These are phyloP conservation scores for Rhodomyrtus psidioides DNA, from an alignment of 441 rosid genomes.

Conservation along the genomic window DNA sequence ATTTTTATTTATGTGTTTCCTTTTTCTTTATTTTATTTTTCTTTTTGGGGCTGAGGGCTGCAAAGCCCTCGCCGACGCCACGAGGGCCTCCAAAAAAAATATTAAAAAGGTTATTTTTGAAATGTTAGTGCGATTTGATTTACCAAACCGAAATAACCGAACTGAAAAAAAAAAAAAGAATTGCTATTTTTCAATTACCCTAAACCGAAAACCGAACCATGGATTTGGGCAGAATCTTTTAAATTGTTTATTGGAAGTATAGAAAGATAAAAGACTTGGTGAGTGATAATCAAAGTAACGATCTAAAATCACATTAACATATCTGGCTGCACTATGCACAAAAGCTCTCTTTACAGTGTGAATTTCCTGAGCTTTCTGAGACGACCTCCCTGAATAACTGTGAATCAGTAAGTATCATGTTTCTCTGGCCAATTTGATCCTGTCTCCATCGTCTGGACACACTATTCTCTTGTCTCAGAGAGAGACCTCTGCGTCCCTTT, in stretches of 20 bases:
- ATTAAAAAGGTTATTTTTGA: no score
- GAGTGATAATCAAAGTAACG: not conserved
- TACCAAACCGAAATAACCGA: no score
- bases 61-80: no score
- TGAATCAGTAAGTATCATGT: not conserved
- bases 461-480: not conserved
- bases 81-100: no score
- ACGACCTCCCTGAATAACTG: not conserved
- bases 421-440: not conserved
- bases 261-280: not conserved
- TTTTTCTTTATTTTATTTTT: no score
- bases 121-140: no score
- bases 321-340: not conserved
- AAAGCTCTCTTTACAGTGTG: not conserved
- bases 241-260: not conserved
- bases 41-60: no score
- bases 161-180: no score
- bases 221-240: not conserved
- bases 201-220: not conserved
- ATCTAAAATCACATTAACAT: not conserved
- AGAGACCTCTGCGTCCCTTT: not conserved
- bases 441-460: not conserved
- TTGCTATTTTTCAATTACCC: no score
- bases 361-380: not conserved
- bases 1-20: no score